These are phyloP conservation scores for Phytopythium montanum DNA, from an alignment of 352 stramenopile species.

Conservation along the genomic window DNA sequence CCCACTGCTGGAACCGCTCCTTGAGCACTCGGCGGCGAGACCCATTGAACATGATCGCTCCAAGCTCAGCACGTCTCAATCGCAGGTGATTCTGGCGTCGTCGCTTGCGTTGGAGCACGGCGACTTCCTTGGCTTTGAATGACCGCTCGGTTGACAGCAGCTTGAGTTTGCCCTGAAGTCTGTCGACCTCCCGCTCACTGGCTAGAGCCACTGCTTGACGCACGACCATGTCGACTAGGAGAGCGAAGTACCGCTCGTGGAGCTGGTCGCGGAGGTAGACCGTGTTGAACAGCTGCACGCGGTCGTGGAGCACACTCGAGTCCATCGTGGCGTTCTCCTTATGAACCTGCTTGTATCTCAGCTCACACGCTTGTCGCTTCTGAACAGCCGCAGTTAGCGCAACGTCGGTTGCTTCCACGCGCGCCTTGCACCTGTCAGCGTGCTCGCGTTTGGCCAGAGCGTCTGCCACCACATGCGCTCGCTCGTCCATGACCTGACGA, in stretches of 20 bases:
- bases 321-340: slow-evolving; percentile 58
- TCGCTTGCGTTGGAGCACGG: slow-evolving; percentile 42
- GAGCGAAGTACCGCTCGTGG: slow-evolving; percentile 45
- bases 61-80: slow-evolving; percentile 42
- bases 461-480: slow-evolving; percentile 52
- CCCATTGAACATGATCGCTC: slow-evolving; percentile 45
- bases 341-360: slow-evolving; percentile 42
- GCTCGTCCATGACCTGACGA: slow-evolving; percentile 36
- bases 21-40: slow-evolving; percentile 31
- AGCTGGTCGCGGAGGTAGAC: slow-evolving; percentile 54
- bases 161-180: slow-evolving; percentile 28
- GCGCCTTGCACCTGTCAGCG: slow-evolving; percentile 38
- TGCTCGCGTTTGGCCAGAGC: slow-evolving; percentile 41
- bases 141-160: slow-evolving; percentile 35
- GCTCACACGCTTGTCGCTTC: slow-evolving; percentile 28
- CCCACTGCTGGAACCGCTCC: slow-evolving; percentile 59
- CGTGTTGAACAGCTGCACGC: slow-evolving; percentile 61
- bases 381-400: slow-evolving; percentile 30
- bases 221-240: slow-evolving; percentile 58
- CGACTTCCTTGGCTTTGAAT: slow-evolving; percentile 51
- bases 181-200: slow-evolving; percentile 37
- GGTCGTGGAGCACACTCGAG: slow-evolving; percentile 60
- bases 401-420: slow-evolving; percentile 26
- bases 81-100: slow-evolving; percentile 39
- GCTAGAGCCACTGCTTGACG: slow-evolving; percentile 37